Percentiles rank a stretch among this genome's conserved stretches.
phyloP scores from a whole-genome alignment of 495 filamentous ascomycete genomes.

The Hypomontagnella submonticulosa region DNA sequence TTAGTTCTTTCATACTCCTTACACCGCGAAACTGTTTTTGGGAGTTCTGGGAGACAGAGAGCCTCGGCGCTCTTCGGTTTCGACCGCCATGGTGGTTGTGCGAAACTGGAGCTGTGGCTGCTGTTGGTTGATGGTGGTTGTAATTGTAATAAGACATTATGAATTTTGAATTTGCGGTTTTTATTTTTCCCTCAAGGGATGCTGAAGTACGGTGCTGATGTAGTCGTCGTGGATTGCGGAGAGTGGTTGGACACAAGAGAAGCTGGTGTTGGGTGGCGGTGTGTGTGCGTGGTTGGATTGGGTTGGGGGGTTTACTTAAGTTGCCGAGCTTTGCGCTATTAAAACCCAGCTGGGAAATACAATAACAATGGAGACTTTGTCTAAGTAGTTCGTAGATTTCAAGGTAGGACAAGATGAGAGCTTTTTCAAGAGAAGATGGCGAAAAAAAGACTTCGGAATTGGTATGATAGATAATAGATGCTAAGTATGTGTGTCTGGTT shows the following conservation, averaged over 20 bases:
- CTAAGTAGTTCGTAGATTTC: constrained; percentile 10
- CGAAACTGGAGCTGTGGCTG: constrained; percentile 64
- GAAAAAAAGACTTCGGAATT: constrained; percentile 29
- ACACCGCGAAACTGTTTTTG: constrained; percentile 87
- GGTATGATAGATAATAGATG: constrained; percentile 24
- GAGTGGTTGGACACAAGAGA: constrained; percentile 43
- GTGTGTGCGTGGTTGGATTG: constrained; percentile 36
- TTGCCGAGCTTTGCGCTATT: constrained; percentile 47
- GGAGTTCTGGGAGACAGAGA: constrained; percentile 80
- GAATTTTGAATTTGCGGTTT: constrained; percentile 22
- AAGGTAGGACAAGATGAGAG: constrained; percentile 7
- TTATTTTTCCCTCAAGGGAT: constrained; percentile 26
- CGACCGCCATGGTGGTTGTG: constrained; percentile 86
- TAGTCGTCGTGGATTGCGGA: constrained; percentile 31
- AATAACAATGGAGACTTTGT: constrained; percentile 42
- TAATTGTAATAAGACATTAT: constrained; percentile 84
- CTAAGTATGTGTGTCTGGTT: constrained; percentile 27
- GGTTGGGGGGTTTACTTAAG: constrained; percentile 34
- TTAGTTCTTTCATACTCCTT: constrained; percentile 88
- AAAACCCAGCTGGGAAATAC: constrained; percentile 31
- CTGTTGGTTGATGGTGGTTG: constrained; percentile 73
- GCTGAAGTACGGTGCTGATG: constrained; percentile 26
- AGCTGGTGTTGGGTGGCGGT: constrained; percentile 42
- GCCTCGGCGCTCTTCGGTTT: constrained; percentile 85
- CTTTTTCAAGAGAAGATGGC: constrained; percentile 9